Evolutionary conservation across 2,329 filamentous ascomycete species (phyloP), one percentile per base, ranked within the genome.

Genomic region (Coniochaeta ligniaria): DNA sequence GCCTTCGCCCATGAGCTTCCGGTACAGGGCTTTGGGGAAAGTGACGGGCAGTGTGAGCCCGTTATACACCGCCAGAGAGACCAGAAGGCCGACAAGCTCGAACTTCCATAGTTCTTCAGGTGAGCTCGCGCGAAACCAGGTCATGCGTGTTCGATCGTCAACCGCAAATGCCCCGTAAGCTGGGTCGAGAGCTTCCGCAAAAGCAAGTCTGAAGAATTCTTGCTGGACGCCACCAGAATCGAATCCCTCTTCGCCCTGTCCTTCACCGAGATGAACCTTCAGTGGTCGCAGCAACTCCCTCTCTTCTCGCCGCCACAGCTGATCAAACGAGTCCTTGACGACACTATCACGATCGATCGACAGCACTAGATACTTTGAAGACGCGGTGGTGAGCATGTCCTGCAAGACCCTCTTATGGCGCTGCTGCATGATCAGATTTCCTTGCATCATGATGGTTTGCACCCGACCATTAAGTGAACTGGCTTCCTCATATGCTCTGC

Each of bases 151-250:
- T 60, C 86, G 79, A 1, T 83, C 75, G 66, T 98, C 92, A 35
- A 91, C 83, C 0, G 87, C 89, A 71, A 98, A 98, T 59, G 90
- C 85, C 1, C 89, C 92, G 68, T 90, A 91, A 50, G 87, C 82
- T 5, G 91, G 89, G 66, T 91, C 82, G 54, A 98, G 81, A 3
- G 90, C 90, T 69, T 96, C 88, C 0, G 85, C 85, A 66, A 97
- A 87, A 20, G 91, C 86, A 31, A 97, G 76, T 17, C 92, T 86
- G 76, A 99, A 98, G 71, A 96, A 98, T 65, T 99, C 95, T 71
- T 96, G 93, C 67, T 97, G 94, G 1, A 99, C 93, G 64, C 95
- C 95, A 50, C 95, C 95, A 57, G 94, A 92, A 72, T 99, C 95
- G 36, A 96, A 85, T 0, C 95, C 95, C 71, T 96, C 88, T 72